Evolutionary conservation across 1,284 basidiomycete genomes (phyloP).

Genomic region (Papiliotrema fonsecae): DNA sequence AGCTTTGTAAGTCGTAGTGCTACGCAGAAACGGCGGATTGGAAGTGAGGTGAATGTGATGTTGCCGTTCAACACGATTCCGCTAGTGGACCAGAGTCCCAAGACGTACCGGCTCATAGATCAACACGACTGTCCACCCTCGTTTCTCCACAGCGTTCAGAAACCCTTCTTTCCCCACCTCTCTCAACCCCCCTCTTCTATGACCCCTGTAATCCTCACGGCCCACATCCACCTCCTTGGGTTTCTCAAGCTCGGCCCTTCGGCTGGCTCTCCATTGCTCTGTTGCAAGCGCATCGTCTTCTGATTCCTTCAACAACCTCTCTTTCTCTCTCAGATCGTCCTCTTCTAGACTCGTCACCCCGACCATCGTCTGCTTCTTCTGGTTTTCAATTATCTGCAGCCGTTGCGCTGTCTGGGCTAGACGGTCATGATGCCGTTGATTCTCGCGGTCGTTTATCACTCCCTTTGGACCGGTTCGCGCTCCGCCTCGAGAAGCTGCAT

Average conservation of each 20-base stretch:
- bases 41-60: background rate
- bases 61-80: background rate
- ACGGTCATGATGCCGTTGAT: conserved; percentile 5
- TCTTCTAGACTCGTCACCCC: conserved; percentile 31
- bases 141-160: conserved; percentile 35
- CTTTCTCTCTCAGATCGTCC: conserved; percentile 11
- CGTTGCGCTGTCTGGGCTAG: conserved; percentile 4
- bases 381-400: conserved; percentile 7
- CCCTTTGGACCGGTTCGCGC: conserved; percentile 45
- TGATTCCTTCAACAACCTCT: conserved; percentile 12
- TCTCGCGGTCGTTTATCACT: conserved; percentile 35
- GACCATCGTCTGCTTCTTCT: conserved; percentile 25
- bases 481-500: conserved; percentile 15
- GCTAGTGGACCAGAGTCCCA: background rate
- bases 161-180: conserved; percentile 39
- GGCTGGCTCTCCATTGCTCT: conserved; percentile 7
- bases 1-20: background rate
- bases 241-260: conserved; percentile 11
- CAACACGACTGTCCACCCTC: conserved; percentile 38
- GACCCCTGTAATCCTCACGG: conserved; percentile 5
- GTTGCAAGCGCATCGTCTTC: conserved; percentile 6
- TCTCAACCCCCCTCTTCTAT: conserved; percentile 23
- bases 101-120: conserved; percentile 47
- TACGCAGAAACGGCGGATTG: background rate
- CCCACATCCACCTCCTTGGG: background rate